These are phyloP conservation scores for Teratosphaeriaceae sp. DNA, from an alignment of 2,329 filamentous ascomycete species.

Conservation along the genomic window DNA sequence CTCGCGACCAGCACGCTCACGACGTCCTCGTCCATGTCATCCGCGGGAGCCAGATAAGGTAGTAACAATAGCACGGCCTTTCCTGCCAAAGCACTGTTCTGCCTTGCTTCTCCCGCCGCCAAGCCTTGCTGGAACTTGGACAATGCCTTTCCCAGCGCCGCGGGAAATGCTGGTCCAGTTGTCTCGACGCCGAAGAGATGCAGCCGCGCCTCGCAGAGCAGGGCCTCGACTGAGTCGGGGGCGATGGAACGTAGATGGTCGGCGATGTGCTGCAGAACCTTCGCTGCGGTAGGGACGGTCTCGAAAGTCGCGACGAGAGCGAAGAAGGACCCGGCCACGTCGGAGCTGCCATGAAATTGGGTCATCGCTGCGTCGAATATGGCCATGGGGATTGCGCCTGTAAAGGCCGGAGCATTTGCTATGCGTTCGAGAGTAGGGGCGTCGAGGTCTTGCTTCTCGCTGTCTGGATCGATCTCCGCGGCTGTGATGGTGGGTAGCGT, in stretches of 20 bases:
- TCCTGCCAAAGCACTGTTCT: conserved; percentile 35
- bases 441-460: conserved; percentile 42
- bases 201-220: conserved; percentile 63
- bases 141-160: conserved; percentile 60
- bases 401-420: conserved; percentile 69
- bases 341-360: conserved; percentile 62
- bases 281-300: conserved; percentile 56
- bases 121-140: conserved; percentile 51
- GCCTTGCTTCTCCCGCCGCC: conserved; percentile 28
- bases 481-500: conserved; percentile 53
- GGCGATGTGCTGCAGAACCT: conserved; percentile 68
- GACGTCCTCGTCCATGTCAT: conserved; percentile 46
- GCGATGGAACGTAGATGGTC: conserved; percentile 49
- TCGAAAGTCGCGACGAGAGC: conserved; percentile 67
- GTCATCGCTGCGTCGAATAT: conserved; percentile 84
- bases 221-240: conserved; percentile 49
- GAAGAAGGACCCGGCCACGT: conserved; percentile 71
- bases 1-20: conserved; percentile 44
- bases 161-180: conserved; percentile 64
- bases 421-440: conserved; percentile 55
- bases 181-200: conserved; percentile 60
- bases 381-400: conserved; percentile 87
- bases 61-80: conserved; percentile 45
- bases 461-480: conserved; percentile 54
- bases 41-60: conserved; percentile 32